Conservation (phyloP, 2,329 filamentous ascomycete genomes). For the Aureobasidium sp. region DNA sequence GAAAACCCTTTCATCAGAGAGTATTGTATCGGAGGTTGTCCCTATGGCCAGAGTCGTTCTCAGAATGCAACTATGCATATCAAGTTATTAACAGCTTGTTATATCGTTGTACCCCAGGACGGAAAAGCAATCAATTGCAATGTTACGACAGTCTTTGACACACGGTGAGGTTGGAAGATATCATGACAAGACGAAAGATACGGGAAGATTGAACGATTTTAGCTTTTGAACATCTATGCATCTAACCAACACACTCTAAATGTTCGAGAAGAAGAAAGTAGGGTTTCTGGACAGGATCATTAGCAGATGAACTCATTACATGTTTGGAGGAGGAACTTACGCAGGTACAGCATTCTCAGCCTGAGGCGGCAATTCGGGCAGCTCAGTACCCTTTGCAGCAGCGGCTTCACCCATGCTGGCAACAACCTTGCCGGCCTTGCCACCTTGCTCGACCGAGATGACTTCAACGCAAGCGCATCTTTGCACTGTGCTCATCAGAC, state of each 20-base stretch:
- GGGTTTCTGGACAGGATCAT: not conserved
- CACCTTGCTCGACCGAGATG: slow-evolving; percentile 62
- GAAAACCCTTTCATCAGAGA: too few species aligned
- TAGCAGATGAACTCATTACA: not conserved
- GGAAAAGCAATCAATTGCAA: too few species aligned
- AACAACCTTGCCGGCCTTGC: slow-evolving; percentile 55
- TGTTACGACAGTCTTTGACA: too few species aligned
- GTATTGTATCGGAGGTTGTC: too few species aligned
- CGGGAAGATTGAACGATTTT: not conserved
- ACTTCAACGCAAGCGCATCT: slow-evolving; percentile 64
- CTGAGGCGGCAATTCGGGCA: slow-evolving; percentile 48
- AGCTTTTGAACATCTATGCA: not conserved
- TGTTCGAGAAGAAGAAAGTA: slow-evolving; percentile 66
- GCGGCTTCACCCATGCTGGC: slow-evolving; percentile 44
- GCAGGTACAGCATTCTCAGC: slow-evolving; percentile 69
- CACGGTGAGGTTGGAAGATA: too few species aligned
- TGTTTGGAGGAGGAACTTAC: slow-evolving; percentile 33
- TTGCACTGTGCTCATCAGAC: slow-evolving; percentile 68
- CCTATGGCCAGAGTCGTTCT: too few species aligned
- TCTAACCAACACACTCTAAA: not conserved
- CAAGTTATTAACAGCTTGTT: too few species aligned
- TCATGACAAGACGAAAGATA: not conserved
- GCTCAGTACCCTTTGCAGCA: slow-evolving; percentile 48
- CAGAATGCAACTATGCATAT: too few species aligned
- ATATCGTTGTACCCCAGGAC: too few species aligned